Conservation (phyloP, 345 rosid species). For the Lenwebbia sp. region DNA sequence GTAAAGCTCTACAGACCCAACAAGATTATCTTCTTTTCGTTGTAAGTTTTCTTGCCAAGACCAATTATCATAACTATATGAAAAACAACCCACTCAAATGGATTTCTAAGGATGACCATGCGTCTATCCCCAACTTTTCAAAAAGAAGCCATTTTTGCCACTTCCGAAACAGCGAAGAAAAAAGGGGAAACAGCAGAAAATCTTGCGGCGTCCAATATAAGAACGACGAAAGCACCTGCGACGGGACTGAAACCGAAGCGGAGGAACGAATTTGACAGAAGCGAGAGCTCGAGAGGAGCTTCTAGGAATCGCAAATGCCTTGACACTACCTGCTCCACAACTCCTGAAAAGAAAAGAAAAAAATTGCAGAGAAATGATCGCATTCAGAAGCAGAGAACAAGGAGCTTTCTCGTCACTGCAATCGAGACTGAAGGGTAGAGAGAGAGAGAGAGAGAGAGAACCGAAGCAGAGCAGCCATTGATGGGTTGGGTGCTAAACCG, state of each 20-base stretch:
- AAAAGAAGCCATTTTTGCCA: not conserved
- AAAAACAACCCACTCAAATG: not conserved
- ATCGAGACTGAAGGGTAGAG: not conserved
- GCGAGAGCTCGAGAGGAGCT: not conserved
- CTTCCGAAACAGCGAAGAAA: not conserved
- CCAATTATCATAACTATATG: not conserved
- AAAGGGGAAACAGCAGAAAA: not conserved
- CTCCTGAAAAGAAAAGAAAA: not conserved
- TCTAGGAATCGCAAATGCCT: not conserved
- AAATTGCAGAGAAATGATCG: not conserved
- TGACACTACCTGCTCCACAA: not conserved
- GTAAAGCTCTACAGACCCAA: not conserved
- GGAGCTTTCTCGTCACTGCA: not conserved
- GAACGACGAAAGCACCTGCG: not conserved
- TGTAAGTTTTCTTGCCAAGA: not conserved
- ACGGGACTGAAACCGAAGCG: not conserved
- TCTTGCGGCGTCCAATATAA: not conserved
- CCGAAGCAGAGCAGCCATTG: conserved; percentile 57
- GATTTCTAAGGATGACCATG: not conserved
- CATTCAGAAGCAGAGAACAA: not conserved
- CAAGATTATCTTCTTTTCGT: not conserved
- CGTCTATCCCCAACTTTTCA: not conserved
- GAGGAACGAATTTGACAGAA: not conserved
- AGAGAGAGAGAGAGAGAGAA: not conserved
- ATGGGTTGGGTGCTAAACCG: not conserved